phyloP scores from a whole-genome alignment of 371 early-diverging fungal genomes.

The Mucor irregularis region DNA sequence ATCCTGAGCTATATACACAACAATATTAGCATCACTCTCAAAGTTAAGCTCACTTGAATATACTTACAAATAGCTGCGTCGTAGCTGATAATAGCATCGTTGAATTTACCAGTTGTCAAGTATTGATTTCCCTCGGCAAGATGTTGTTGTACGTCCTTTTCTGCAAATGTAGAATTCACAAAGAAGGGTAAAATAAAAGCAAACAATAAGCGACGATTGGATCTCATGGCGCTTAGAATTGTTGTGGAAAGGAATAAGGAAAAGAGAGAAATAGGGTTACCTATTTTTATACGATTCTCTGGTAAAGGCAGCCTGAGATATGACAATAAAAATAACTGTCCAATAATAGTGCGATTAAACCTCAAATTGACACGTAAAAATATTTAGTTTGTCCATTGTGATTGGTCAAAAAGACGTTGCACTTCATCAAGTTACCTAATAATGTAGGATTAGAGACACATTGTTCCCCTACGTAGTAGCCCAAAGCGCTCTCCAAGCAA shows the following conservation, averaged over 20 bases:
- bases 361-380: no score
- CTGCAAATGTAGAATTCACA: slow-evolving; percentile 19
- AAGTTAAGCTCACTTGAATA: background rate
- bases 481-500: no score
- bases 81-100: slow-evolving; percentile 68
- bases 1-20: slow-evolving; percentile 52
- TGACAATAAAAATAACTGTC: no score
- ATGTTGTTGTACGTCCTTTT: slow-evolving; percentile 55
- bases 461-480: no score
- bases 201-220: slow-evolving; percentile 12
- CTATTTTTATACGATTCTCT: no score
- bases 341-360: no score
- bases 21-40: background rate
- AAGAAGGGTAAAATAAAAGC: slow-evolving; percentile 23
- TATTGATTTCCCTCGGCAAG: slow-evolving; percentile 67
- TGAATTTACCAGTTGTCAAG: slow-evolving; percentile 57
- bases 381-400: no score
- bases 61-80: slow-evolving; percentile 72
- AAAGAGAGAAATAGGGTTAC: background rate
- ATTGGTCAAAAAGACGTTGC: no score
- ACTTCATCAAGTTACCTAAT: no score
- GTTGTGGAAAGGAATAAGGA: background rate
- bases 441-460: no score
- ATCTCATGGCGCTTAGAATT: slow-evolving; percentile 15
- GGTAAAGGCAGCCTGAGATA: no score